Base-by-base conservation (phyloP, 805 yeast genomes). In the Schizosaccharomyces japonicus region DNA sequence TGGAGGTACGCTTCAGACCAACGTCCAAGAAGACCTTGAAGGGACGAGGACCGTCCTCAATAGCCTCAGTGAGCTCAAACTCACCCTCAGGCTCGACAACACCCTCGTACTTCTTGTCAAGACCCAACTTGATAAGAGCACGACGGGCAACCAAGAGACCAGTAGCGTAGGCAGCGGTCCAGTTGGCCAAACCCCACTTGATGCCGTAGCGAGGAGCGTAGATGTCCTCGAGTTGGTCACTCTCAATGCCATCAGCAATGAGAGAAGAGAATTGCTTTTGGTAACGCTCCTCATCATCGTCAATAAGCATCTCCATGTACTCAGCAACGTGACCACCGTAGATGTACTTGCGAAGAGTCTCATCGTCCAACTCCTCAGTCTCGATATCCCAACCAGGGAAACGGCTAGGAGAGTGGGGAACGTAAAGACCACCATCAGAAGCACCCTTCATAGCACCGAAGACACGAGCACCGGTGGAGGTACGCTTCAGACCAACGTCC, bases 301-400 rank as follows among this genome's bases (percentile, higher is more conserved):
- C 98, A 69, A 90, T 87, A 68, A 90, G 81, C 76, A 87, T 96
- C 77, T 87, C 98, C 94, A 87, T 87, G 90, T 87, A 87, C 77
- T 87, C 96, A 65, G 98, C 78, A 65, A 87, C 84, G 80, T 87
- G 98, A 70, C 96, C 96, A 76, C 94, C 96, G 66, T 87, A 80
- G 76, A 87, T 87, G 94, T 90, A 90, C 72, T 81, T 83, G 83
- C 95, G 83, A 69, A 90, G 78, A 60, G 76, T 70, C 67, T 87
- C 98, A 62, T 95, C 83, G 66, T 87, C 98, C 63, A 90, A 78
- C 74, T 87, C 98, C 75, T 90, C 94, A 62, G 78, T 65, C 75
- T 87, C 98, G 63, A 87, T 82, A 71, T 87, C 98, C 92, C 87
- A 87, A 75, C 98, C 98, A 71, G 98, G 98, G 94, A 85, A 90